These are phyloP conservation scores for Aquanectria penicillioides DNA, from an alignment of 2,329 filamentous ascomycete genomes.

Conservation along the genomic window DNA sequence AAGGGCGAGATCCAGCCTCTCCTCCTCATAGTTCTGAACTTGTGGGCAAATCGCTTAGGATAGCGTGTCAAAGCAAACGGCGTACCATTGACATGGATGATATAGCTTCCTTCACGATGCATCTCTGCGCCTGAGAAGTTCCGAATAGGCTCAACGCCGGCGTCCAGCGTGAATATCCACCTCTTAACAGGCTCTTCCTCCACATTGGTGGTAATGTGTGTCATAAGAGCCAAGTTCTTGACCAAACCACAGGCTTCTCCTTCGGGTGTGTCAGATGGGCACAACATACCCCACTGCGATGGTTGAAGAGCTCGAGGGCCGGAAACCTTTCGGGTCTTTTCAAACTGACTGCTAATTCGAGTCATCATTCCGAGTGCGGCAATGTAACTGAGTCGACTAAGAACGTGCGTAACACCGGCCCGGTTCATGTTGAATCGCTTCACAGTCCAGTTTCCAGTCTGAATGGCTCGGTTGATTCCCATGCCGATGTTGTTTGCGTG, in stretches of 20 bases:
- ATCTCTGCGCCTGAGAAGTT: constrained; percentile 82
- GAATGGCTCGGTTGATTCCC: constrained; percentile 95
- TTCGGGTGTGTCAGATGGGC: constrained; percentile 96
- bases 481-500: constrained; percentile 89
- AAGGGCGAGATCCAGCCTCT: constrained; percentile 95
- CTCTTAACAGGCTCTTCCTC: constrained; percentile 91
- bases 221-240: constrained; percentile 98
- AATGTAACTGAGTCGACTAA: constrained; percentile 96
- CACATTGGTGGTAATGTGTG: constrained; percentile 96
- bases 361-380: constrained; percentile 99
- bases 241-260: constrained; percentile 97
- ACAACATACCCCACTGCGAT: constrained; percentile 98
- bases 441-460: constrained; percentile 96
- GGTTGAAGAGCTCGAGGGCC: constrained; percentile 95
- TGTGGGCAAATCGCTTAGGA: constrained; percentile 85
- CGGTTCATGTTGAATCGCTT: constrained; percentile 99
- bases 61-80: constrained; percentile 87
- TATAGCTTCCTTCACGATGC: constrained; percentile 83
- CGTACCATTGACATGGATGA: constrained; percentile 95
- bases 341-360: constrained; percentile 96
- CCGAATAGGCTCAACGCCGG: constrained; percentile 81
- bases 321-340: constrained; percentile 96
- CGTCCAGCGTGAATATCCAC: constrained; percentile 86
- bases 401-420: constrained; percentile 94
- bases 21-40: constrained; percentile 86